A percentile compares a stretch with the other conserved stretches of the same genome.
Conservation (phyloP, 352 stramenopile species). For the Pythium angustatum region DNA sequence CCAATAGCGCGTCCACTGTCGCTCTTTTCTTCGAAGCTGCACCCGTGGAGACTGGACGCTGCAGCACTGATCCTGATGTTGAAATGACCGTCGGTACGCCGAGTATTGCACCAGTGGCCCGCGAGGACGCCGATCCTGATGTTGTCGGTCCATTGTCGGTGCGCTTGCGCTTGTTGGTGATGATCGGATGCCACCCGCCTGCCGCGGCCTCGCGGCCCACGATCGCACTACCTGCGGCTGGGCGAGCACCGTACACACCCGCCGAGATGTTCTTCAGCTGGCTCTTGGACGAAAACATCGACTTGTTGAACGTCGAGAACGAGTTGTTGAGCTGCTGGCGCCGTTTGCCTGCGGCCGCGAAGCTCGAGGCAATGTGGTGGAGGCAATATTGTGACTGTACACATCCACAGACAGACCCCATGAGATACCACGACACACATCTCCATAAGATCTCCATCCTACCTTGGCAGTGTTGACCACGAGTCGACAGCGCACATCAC, state of each 20-base stretch:
- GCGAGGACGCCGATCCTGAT: not conserved
- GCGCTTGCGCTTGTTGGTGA: constrained; percentile 54
- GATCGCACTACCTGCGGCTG: constrained; percentile 17
- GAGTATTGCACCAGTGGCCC: constrained; percentile 21
- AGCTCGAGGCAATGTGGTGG: constrained; percentile 74
- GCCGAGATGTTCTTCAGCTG: constrained; percentile 78
- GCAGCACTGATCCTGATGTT: constrained; percentile 49
- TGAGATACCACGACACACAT: no score
- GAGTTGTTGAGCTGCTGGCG: constrained; percentile 80
- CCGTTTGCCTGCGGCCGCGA: constrained; percentile 66
- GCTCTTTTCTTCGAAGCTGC: constrained; percentile 3
- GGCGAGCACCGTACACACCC: constrained; percentile 63
- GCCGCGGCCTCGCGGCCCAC: constrained; percentile 7
- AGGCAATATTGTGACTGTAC: constrained; percentile 70
- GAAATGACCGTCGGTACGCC: constrained; percentile 49
- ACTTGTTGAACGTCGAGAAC: constrained; percentile 62
- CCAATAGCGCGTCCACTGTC: not conserved
- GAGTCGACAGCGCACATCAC: constrained; percentile 64
- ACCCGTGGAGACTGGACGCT: constrained; percentile 3
- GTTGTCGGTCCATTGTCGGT: constrained; percentile 17
- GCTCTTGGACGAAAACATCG: constrained; percentile 50
- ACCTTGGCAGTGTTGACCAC: constrained; percentile 78
- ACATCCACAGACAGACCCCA: not conserved
- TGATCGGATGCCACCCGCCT: constrained; percentile 36
- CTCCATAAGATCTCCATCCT: not conserved